These are phyloP conservation scores for Canariomyces notabilis DNA, from an alignment of 2,329 filamentous ascomycete species.

Conservation along the genomic window DNA sequence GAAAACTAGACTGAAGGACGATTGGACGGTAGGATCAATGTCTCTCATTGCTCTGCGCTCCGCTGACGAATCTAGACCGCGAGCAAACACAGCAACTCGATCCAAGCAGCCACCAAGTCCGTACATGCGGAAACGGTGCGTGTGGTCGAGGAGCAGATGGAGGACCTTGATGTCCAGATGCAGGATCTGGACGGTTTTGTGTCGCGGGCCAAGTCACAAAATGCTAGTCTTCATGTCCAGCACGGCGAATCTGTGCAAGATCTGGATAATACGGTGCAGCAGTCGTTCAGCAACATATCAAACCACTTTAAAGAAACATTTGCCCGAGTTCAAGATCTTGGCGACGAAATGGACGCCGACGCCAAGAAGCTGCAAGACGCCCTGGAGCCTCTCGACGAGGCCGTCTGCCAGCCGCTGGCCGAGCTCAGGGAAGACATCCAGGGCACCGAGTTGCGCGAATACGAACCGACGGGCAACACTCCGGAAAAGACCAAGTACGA, in stretches of 20 bases:
- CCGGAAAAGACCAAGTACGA: conserved; percentile 75
- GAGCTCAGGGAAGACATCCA: conserved; percentile 67
- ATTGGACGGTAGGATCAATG: conserved; percentile 69
- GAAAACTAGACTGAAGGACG: conserved; percentile 76
- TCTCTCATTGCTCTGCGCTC: conserved; percentile 37
- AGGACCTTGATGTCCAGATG: conserved; percentile 84
- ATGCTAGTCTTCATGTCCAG: conserved; percentile 67
- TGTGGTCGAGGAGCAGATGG: conserved; percentile 84
- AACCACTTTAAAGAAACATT: conserved; percentile 65
- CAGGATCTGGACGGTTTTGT: conserved; percentile 87
- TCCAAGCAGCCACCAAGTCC: conserved; percentile 76
- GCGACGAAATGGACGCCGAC: conserved; percentile 60
- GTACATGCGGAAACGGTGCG: conserved; percentile 87
- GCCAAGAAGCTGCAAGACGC: conserved; percentile 53
- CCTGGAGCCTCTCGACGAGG: conserved; percentile 54
- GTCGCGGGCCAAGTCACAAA: conserved; percentile 72
- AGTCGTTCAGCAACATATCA: conserved; percentile 67
- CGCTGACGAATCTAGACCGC: conserved; percentile 48
- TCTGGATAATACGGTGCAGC: conserved; percentile 63
- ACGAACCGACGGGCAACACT: conserved; percentile 78
- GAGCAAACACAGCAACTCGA: conserved; percentile 73
- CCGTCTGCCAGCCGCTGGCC: conserved; percentile 63
- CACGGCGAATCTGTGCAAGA: conserved; percentile 62
- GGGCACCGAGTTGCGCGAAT: conserved; percentile 65
- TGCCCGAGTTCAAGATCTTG: conserved; percentile 63